These are phyloP conservation scores for Penicillium daleae DNA, from an alignment of 495 filamentous ascomycete species.

Conservation along the genomic window DNA sequence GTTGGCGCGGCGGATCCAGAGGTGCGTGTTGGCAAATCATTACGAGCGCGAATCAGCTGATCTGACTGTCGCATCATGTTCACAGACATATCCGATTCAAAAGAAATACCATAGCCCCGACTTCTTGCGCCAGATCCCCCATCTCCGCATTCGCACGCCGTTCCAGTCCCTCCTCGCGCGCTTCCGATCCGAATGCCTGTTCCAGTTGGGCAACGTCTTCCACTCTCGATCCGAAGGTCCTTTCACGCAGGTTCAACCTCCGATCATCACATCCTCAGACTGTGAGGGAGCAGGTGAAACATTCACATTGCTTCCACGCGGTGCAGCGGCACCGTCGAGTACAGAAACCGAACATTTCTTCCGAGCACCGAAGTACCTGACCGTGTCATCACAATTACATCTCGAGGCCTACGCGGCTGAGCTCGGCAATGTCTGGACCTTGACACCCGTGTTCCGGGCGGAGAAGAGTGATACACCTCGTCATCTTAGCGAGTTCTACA, in stretches of 20 bases:
- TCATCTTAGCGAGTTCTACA: constrained; percentile 97
- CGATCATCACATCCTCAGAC: constrained; percentile 94
- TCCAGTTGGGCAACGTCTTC: constrained; percentile 75
- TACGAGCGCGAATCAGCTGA: constrained; percentile 1
- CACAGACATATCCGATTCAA: constrained; percentile 84
- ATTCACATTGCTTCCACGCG: constrained; percentile 68
- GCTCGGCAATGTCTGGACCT: constrained; percentile 88
- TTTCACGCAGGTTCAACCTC: constrained; percentile 88
- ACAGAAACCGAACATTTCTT: constrained; percentile 65
- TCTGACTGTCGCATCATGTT: constrained; percentile 15
- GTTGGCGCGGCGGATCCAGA: constrained; percentile 77
- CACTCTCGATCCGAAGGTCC: constrained; percentile 52
- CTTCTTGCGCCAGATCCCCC: constrained; percentile 85
- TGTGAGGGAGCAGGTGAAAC: constrained; percentile 97
- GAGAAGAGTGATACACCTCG: constrained; percentile 93
- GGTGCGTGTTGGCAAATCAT: constrained; percentile 53
- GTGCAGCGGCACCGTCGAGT: constrained; percentile 32
- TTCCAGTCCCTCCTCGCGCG: constrained; percentile 79
- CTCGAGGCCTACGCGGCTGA: constrained; percentile 90
- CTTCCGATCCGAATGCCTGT: constrained; percentile 85
- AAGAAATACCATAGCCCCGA: constrained; percentile 92
- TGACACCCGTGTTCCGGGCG: constrained; percentile 92
- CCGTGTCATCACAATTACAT: constrained; percentile 93
- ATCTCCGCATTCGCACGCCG: constrained; percentile 84
- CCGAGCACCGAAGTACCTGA: constrained; percentile 88